These are phyloP conservation scores for Silene coronaria DNA, from an alignment of 179 eudicot species.

Conservation along the genomic window DNA sequence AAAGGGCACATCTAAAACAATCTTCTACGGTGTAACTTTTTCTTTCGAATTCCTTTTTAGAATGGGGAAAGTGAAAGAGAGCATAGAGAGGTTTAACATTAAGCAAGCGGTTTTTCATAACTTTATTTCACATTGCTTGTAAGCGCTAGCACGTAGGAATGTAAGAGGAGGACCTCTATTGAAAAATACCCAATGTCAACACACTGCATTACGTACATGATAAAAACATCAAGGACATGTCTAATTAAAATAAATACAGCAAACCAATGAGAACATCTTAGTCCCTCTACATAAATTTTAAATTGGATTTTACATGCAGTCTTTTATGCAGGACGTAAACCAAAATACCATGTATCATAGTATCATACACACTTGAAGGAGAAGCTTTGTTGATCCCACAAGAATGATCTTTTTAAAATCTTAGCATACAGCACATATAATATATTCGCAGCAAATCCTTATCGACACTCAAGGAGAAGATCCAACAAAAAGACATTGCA, in stretches of 20 bases:
- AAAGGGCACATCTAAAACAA: no score
- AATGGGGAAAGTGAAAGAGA: no score
- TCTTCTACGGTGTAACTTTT: no score
- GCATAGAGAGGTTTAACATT: neutral
- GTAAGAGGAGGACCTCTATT: no score
- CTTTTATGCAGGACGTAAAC: no score
- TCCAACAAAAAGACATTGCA: neutral
- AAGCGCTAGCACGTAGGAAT: no score
- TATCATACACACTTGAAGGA: no score
- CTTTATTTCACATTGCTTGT: neutral
- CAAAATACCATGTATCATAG: no score
- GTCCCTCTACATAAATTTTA: neutral
- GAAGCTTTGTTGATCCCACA: neutral
- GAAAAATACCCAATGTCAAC: neutral
- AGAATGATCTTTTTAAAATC: neutral
- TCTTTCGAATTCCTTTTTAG: neutral
- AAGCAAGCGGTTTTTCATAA: neutral
- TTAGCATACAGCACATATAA: neutral
- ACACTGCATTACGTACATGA: neutral
- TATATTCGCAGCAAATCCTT: neutral
- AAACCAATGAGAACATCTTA: neutral
- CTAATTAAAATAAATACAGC: neutral
- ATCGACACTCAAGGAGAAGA: neutral
- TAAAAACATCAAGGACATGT: neutral
- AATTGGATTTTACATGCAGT: no score